These are phyloP conservation scores for Amanita bisporigera DNA, from an alignment of 1,284 basidiomycete species.

Conservation along the genomic window DNA sequence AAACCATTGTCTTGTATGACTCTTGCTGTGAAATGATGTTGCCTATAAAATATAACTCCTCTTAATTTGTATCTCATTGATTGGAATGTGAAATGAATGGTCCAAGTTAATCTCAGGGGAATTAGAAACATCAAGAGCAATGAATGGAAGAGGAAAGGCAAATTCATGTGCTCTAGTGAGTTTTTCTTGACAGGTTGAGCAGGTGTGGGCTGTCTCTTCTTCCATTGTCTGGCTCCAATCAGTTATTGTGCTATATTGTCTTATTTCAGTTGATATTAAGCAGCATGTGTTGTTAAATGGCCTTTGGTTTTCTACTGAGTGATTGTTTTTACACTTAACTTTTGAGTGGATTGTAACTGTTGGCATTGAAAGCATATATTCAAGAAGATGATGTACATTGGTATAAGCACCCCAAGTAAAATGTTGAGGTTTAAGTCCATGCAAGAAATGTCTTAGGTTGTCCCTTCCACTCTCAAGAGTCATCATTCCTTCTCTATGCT, in stretches of 20 bases:
- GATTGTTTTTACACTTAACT: background rate
- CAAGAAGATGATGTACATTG: background rate
- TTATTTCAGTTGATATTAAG: background rate
- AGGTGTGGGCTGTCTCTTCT: background rate
- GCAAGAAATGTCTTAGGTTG: background rate
- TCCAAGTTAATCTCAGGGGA: background rate
- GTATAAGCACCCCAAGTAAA: slow-evolving; percentile 1
- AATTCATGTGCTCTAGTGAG: background rate
- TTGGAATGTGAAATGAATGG: background rate
- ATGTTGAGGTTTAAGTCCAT: background rate
- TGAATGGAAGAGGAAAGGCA: background rate
- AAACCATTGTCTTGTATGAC: slow-evolving; percentile 9
- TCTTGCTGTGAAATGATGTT: slow-evolving; percentile 16
- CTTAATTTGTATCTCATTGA: slow-evolving; percentile 9
- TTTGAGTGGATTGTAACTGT: background rate
- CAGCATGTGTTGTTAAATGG: background rate
- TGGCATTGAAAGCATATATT: slow-evolving; percentile 2
- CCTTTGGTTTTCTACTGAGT: background rate
- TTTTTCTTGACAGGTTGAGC: background rate
- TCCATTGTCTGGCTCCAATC: background rate
- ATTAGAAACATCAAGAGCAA: background rate
- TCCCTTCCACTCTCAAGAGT: slow-evolving; percentile 2
- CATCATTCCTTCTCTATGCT: background rate
- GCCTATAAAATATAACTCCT: slow-evolving; percentile 20
- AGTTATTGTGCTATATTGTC: background rate